A percentile compares a stretch with the other conserved stretches of the same genome.
phyloP scores from a whole-genome alignment of 192 early-diverging fungal species.

The Mortierella hygrophila region DNA sequence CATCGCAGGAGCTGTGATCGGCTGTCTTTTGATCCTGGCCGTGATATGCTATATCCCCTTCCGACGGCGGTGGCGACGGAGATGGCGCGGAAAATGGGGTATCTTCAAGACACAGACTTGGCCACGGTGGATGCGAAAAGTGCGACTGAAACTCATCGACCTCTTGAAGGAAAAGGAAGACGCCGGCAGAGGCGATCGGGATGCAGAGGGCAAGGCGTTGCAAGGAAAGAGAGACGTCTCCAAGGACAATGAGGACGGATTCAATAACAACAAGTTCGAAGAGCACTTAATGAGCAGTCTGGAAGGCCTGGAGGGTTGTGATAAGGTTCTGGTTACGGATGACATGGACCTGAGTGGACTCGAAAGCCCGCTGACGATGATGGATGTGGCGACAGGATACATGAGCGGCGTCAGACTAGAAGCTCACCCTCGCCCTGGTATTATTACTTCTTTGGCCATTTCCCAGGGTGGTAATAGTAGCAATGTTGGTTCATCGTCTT shows the following conservation, averaged over 20 bases:
- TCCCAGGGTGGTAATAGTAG: not conserved
- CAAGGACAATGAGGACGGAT: not conserved
- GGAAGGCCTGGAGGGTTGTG: not conserved
- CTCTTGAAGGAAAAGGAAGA: not conserved
- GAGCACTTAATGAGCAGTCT: not conserved
- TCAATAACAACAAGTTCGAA: not conserved
- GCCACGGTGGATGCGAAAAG: not conserved
- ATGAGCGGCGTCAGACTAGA: not conserved
- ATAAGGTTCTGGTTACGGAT: not conserved
- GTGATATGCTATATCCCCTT: not conserved
- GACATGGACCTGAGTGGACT: not conserved
- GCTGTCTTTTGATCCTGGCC: not conserved
- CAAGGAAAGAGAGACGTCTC: not conserved
- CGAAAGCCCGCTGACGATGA: not conserved
- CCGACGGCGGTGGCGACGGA: not conserved
- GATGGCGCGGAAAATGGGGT: not conserved
- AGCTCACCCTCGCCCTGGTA: not conserved
- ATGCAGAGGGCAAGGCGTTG: not conserved
- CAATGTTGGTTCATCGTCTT: not conserved
- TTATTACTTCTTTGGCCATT: not conserved
- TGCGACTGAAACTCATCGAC: not conserved
- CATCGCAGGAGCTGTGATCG: not conserved
- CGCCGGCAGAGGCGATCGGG: not conserved
- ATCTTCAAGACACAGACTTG: not conserved
- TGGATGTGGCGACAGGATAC: not conserved